These are phyloP conservation scores for Aspergillus pseudoglaucus DNA, from an alignment of 2,329 filamentous ascomycete genomes.

Conservation along the genomic window DNA sequence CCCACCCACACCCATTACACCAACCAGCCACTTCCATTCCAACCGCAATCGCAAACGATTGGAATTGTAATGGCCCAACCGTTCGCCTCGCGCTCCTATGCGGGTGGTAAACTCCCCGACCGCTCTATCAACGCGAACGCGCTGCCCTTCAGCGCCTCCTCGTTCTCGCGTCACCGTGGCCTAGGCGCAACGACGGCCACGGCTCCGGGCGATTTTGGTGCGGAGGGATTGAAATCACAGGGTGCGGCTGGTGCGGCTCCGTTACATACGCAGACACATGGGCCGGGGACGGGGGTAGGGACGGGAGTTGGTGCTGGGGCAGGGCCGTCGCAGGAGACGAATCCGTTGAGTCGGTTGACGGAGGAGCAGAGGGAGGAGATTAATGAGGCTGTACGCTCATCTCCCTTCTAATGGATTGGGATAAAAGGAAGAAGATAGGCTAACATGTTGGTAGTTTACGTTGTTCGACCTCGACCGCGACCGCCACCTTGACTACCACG, in stretches of 20 bases:
- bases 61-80: conserved; percentile 28
- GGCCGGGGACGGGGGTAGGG: too few species aligned
- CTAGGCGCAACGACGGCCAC: conserved; percentile 21
- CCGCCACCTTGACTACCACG: conserved; percentile 90
- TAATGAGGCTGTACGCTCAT: conserved; percentile 71
- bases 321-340: conserved; percentile 42
- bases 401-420: neutral
- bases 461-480: conserved; percentile 98
- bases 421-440: neutral
- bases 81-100: conserved; percentile 50
- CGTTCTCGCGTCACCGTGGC: conserved; percentile 34
- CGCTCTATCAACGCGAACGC: conserved; percentile 38
- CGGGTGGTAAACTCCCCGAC: conserved; percentile 49
- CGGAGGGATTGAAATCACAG: conserved; percentile 22
- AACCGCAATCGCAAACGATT: too few species aligned
- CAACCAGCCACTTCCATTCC: too few species aligned
- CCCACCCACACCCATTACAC: too few species aligned
- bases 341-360: conserved; percentile 53
- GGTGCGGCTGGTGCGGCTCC: conserved; percentile 28
- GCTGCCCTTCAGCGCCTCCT: conserved; percentile 38
- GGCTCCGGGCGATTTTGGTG: conserved; percentile 19
- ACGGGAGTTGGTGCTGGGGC: neutral
- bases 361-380: conserved; percentile 93
- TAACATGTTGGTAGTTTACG: conserved; percentile 60
- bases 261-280: conserved; percentile 35